phyloP scores from a whole-genome alignment of 2,329 filamentous ascomycete genomes.

The Colletotrichum sp. region DNA sequence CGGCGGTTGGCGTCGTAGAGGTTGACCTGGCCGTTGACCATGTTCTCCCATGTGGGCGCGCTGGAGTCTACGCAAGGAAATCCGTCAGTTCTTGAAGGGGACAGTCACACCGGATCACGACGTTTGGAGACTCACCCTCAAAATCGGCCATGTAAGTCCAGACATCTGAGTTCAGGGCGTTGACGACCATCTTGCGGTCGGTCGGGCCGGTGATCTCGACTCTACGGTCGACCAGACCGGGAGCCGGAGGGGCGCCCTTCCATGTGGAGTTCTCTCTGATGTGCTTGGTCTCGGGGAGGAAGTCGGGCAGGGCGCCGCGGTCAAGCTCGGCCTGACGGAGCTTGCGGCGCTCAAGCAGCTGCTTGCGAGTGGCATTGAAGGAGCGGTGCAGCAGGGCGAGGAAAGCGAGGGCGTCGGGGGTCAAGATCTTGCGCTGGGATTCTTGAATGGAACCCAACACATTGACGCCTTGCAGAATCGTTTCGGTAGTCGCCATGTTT shows the following conservation, averaged over 20 bases:
- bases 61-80: slow-evolving; percentile 72
- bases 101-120: not conserved
- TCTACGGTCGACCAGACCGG: slow-evolving; percentile 89
- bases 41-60: slow-evolving; percentile 98
- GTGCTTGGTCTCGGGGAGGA: slow-evolving; percentile 93
- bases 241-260: slow-evolving; percentile 90
- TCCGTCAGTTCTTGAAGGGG: not conserved
- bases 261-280: slow-evolving; percentile 94
- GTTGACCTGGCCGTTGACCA: slow-evolving; percentile 98
- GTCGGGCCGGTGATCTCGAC: slow-evolving; percentile 98
- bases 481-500: slow-evolving; percentile 73
- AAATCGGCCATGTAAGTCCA: slow-evolving; percentile 99
- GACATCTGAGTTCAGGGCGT: slow-evolving; percentile 93
- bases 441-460: slow-evolving; percentile 81
- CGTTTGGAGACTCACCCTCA: slow-evolving; percentile 67
- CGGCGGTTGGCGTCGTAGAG: slow-evolving; percentile 94
- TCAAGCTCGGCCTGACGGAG: slow-evolving; percentile 92
- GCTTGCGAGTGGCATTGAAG: slow-evolving; percentile 90
- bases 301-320: slow-evolving; percentile 86
- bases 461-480: slow-evolving; percentile 51
- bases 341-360: slow-evolving; percentile 84
- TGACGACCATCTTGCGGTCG: slow-evolving; percentile 98
- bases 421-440: slow-evolving; percentile 87
- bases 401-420: slow-evolving; percentile 88
- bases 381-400: slow-evolving; percentile 92